Percentiles rank a stretch among this genome's conserved stretches.
phyloP scores from a whole-genome alignment of 345 rosid species.

The Euphorbia lathyris region DNA sequence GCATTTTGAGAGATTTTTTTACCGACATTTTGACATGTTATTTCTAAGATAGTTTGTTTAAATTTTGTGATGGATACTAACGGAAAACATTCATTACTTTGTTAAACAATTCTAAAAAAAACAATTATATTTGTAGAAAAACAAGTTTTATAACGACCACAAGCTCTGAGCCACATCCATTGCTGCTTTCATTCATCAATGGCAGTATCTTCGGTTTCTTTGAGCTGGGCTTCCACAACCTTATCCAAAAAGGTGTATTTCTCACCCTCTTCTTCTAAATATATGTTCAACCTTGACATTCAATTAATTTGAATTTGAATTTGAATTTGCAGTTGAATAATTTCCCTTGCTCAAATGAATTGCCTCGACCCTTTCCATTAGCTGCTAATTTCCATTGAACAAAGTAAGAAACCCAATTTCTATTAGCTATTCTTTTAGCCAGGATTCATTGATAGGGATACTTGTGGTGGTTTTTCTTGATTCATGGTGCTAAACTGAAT shows the following conservation, averaged over 20 bases:
- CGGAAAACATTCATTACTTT: no score
- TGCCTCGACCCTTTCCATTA: slow-evolving; percentile 29
- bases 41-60: no score
- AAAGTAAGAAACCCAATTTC: slow-evolving; percentile 41
- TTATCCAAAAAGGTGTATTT: slow-evolving; percentile 43
- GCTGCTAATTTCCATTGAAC: slow-evolving; percentile 27
- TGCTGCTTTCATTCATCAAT: slow-evolving; percentile 30
- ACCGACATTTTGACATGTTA: no score
- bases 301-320: background rate
- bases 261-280: background rate
- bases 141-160: slow-evolving; percentile 1
- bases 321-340: slow-evolving; percentile 35
- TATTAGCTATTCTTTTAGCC: no score
- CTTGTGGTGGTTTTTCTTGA: no score
- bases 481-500: no score
- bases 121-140: no score
- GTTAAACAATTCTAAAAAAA: no score
- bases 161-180: slow-evolving; percentile 1
- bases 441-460: no score
- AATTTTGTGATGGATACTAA: no score
- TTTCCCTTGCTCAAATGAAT: slow-evolving; percentile 25
- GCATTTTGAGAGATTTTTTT: no score
- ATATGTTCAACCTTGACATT: background rate
- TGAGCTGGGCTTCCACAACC: slow-evolving; percentile 42
- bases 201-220: slow-evolving; percentile 55